Evolutionary conservation across 1,284 basidiomycete genomes (phyloP).

Genomic region (Irpex sp.): DNA sequence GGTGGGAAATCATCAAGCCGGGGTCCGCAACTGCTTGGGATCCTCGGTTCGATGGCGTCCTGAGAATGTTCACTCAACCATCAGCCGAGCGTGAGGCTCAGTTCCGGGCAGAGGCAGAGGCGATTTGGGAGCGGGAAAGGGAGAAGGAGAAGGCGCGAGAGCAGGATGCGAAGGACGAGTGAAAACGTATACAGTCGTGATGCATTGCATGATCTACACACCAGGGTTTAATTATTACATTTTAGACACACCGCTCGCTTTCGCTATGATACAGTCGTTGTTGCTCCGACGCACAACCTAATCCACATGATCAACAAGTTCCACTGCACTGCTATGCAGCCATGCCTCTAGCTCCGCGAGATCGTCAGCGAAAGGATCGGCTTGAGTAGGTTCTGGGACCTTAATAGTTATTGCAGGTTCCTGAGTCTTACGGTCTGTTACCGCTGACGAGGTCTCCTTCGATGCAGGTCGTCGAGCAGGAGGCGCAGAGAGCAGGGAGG

Average conservation of each 20-base stretch:
- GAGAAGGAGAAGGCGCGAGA: constrained; percentile 3
- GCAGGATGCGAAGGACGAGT: constrained; percentile 1
- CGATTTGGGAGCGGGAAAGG: constrained; percentile 8
- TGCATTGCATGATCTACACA: constrained; percentile 1
- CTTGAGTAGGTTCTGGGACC: not conserved
- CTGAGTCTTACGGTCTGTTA: not conserved
- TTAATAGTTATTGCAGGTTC: no score
- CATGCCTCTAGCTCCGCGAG: constrained; percentile 47
- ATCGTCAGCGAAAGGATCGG: not conserved
- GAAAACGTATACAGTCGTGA: not conserved
- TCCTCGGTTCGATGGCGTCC: constrained; percentile 59
- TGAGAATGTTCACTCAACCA: constrained; percentile 62
- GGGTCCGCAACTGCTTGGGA: constrained; percentile 72
- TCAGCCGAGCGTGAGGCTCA: constrained; percentile 15
- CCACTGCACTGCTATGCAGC: constrained; percentile 41
- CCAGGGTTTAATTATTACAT: constrained; percentile 7
- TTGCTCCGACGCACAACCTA: constrained; percentile 3
- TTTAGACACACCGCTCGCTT: constrained; percentile 11
- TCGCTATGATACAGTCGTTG: constrained; percentile 5
- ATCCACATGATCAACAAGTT: constrained; percentile 25
- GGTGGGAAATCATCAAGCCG: constrained; percentile 75
- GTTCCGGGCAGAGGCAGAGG: constrained; percentile 9
- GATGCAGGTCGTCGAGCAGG: not conserved
- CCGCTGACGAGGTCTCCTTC: not conserved
- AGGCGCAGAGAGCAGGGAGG: not conserved